Conservation (phyloP, 257 asterid species). For the Leonotis leonurus region DNA sequence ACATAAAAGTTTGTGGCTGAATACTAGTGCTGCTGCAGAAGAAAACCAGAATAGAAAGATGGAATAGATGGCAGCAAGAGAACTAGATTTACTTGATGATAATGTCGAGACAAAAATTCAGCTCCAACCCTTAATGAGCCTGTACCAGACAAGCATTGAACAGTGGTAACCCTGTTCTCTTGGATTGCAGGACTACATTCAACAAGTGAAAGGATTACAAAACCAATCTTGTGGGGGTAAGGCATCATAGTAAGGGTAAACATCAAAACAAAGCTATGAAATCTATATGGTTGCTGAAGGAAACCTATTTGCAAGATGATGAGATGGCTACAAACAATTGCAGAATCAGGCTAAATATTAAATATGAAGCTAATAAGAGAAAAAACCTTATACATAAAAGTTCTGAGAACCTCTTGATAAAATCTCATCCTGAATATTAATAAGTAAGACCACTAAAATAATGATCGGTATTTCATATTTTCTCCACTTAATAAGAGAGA, state of each 20-base stretch:
- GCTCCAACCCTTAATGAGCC: constrained; percentile 98
- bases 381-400: neutral
- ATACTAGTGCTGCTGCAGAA: neutral
- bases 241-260: neutral
- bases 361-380: neutral
- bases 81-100: constrained; percentile 57
- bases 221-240: neutral
- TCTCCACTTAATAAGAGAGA: neutral
- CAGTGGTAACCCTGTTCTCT: constrained; percentile 91
- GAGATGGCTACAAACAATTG: neutral
- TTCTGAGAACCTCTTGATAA: neutral
- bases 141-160: constrained; percentile 97
- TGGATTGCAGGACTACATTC: constrained; percentile 74
- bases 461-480: neutral
- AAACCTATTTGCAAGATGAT: neutral
- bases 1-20: constrained; percentile 2
- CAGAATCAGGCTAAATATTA: neutral
- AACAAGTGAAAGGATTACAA: constrained; percentile 14
- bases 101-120: constrained; percentile 79
- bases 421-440: neutral
- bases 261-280: neutral
- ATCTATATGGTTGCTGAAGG: neutral
- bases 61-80: neutral
- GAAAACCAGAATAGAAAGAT: constrained; percentile 5
- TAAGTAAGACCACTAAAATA: neutral